Evolutionary conservation across 306 rosid genomes (phyloP).

Genomic region (Prunus dulcis): DNA sequence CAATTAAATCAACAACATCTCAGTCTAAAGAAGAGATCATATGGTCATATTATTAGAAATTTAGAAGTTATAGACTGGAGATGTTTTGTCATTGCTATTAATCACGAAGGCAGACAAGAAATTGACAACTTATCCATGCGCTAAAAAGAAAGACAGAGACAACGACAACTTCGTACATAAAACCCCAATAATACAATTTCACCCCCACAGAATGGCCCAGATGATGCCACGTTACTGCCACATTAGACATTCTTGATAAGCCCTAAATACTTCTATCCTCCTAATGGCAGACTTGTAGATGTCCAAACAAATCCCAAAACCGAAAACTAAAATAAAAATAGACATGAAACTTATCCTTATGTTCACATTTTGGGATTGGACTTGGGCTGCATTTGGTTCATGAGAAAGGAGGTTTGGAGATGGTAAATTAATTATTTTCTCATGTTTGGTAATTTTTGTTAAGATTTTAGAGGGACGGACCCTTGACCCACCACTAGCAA

Average conservation of each 20-base stretch:
- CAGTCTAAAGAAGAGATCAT: too few relatives aligned
- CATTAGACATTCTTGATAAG: not conserved
- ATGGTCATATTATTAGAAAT: too few relatives aligned
- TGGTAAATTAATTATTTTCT: too few relatives aligned
- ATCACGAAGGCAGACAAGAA: not conserved
- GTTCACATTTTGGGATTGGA: too few relatives aligned
- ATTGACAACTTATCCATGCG: not conserved
- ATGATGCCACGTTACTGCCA: not conserved
- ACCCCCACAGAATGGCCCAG: not conserved
- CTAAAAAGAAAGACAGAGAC: not conserved
- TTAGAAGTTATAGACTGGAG: too few relatives aligned
- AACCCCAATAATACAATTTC: not conserved
- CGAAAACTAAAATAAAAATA: not conserved
- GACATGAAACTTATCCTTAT: not conserved
- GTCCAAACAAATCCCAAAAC: not conserved
- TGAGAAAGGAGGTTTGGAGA: too few relatives aligned
- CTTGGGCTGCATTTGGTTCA: too few relatives aligned
- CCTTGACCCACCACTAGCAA: too few relatives aligned
- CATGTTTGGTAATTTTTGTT: too few relatives aligned
- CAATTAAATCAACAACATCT: too few relatives aligned
- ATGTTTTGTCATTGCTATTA: not conserved
- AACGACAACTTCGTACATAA: not conserved
- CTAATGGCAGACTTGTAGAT: too few relatives aligned
- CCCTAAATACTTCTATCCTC: not conserved
- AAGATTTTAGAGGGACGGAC: too few relatives aligned